phyloP scores from a whole-genome alignment of 108 stramenopile species.

The Skeletonema menzelii region DNA sequence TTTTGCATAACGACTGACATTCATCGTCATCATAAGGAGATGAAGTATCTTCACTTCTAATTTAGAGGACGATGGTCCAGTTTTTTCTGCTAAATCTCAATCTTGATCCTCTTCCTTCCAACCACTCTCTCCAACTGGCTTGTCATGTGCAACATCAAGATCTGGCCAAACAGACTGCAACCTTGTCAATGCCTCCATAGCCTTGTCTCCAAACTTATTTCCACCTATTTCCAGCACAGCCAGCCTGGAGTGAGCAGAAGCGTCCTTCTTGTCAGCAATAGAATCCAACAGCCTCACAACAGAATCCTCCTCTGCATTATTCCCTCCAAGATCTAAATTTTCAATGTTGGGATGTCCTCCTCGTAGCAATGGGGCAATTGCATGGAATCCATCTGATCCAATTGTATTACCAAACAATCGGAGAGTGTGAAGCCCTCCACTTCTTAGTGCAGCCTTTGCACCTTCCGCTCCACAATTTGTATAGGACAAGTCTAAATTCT shows the following conservation, averaged over 20 bases:
- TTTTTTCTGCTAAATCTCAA: background rate
- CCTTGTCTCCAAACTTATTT: constrained; percentile 54
- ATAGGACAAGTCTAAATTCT: constrained; percentile 53
- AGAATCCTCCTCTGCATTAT: constrained; percentile 52
- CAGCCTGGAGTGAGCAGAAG: constrained; percentile 18
- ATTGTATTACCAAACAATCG: constrained; percentile 72
- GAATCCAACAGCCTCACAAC: constrained; percentile 55
- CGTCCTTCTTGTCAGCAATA: constrained; percentile 28
- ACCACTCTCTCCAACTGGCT: constrained; percentile 32
- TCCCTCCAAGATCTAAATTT: constrained; percentile 75
- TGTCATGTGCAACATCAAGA: constrained; percentile 78
- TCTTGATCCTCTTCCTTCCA: background rate
- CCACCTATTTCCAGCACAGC: constrained; percentile 70
- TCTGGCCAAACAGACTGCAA: constrained; percentile 48
- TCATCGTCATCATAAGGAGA: too few relatives aligned
- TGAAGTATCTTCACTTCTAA: too few relatives aligned
- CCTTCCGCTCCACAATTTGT: constrained; percentile 65
- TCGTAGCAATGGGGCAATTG: constrained; percentile 34
- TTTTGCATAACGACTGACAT: too few relatives aligned
- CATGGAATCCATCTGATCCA: constrained; percentile 58
- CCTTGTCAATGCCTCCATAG: constrained; percentile 45
- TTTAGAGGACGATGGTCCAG: too few relatives aligned
- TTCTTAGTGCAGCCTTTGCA: constrained; percentile 41
- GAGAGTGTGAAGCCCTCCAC: constrained; percentile 39
- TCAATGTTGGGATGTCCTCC: constrained; percentile 61